Conservation (phyloP, 176 grass and related monocot species). For the Tillandsia fasciculata region DNA sequence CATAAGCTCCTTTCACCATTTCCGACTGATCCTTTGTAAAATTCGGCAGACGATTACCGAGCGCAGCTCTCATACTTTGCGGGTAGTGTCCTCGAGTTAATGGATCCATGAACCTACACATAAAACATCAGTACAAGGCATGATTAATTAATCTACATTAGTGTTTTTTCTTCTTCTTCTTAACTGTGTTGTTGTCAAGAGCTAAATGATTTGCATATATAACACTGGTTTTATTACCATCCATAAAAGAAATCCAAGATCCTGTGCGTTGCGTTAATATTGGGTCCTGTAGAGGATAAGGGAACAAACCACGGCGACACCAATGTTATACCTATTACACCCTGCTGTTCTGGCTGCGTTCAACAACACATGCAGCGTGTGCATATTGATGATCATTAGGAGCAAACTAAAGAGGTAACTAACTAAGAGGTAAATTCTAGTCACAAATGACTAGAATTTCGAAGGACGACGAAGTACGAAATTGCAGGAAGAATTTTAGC, state of each 20-base stretch:
- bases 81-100: slow-evolving; percentile 25
- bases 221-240: slow-evolving; percentile 5
- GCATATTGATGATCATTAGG: too few species aligned
- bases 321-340: slow-evolving; percentile 31
- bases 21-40: slow-evolving; percentile 32
- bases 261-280: slow-evolving; percentile 12
- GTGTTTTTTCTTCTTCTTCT: neutral
- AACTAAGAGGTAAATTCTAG: too few species aligned
- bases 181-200: neutral
- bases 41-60: slow-evolving; percentile 24
- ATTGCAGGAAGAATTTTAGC: too few species aligned
- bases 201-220: neutral
- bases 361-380: too few species aligned
- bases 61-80: slow-evolving; percentile 11
- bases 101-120: slow-evolving; percentile 29
- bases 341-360: slow-evolving; percentile 23
- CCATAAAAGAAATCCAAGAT: slow-evolving; percentile 34
- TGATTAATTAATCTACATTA: neutral
- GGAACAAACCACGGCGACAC: slow-evolving; percentile 23
- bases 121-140: neutral
- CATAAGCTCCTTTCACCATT: slow-evolving; percentile 31
- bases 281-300: neutral
- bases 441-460: too few species aligned
- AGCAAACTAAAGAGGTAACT: too few species aligned
- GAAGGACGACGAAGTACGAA: too few species aligned